Evolutionary conservation across 257 asterid genomes (phyloP).

Genomic region (Gentiana macrophylla): DNA sequence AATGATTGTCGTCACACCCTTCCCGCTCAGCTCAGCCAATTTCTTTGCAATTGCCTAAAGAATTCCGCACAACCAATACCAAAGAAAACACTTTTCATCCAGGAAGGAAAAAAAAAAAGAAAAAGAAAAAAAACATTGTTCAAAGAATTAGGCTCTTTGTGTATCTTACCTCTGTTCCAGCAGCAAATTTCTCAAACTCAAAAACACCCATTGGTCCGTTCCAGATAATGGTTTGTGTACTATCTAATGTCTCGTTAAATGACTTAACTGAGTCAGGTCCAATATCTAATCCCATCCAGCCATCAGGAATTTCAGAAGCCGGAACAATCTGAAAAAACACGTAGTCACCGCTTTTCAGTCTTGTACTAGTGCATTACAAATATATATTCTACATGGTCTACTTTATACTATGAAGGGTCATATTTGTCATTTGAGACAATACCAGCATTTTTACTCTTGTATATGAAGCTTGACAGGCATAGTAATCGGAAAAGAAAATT

Average conservation of each 20-base stretch:
- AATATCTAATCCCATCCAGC: constrained; percentile 86
- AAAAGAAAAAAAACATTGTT: too few relatives aligned
- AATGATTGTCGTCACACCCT: constrained; percentile 82
- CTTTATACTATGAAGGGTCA: too few relatives aligned
- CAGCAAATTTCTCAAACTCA: constrained; percentile 79
- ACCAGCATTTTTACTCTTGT: too few relatives aligned
- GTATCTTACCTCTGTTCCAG: constrained; percentile 64
- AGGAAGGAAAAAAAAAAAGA: background rate
- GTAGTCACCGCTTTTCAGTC: background rate
- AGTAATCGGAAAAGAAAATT: background rate
- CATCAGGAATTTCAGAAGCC: constrained; percentile 78
- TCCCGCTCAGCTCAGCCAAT: constrained; percentile 80
- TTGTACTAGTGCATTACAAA: too few relatives aligned
- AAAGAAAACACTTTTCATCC: background rate
- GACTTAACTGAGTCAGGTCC: constrained; percentile 72
- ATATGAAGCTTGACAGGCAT: background rate
- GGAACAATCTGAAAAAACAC: constrained; percentile 40
- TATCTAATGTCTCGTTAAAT: constrained; percentile 48
- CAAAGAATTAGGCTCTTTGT: background rate
- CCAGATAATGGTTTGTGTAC: constrained; percentile 70
- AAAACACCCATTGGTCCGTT: constrained; percentile 93
- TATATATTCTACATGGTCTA: too few relatives aligned
- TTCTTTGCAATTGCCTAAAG: constrained; percentile 60
- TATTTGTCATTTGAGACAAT: too few relatives aligned
- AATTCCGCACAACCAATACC: background rate